A percentile compares a stretch with the other conserved stretches of the same genome.
phyloP scores from a whole-genome alignment of 2,329 filamentous ascomycete species.

The Phialophora chinensis region DNA sequence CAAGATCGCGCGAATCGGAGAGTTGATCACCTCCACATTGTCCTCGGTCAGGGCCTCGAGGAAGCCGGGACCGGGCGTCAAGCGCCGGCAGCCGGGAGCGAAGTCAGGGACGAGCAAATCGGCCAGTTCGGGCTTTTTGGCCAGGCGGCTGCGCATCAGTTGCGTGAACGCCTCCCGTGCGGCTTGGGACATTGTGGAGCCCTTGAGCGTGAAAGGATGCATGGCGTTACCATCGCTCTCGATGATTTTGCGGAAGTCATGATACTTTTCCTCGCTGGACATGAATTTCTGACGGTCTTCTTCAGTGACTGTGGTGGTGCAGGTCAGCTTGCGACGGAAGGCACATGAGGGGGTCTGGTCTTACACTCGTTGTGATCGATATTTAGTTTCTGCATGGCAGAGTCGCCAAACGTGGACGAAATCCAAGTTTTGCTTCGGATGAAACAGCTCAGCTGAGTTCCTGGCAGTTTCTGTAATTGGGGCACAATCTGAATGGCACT shows the following conservation, averaged over 20 bases:
- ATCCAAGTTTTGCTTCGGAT: conserved; percentile 43
- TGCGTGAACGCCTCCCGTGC: conserved; percentile 2
- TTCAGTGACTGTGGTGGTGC: conserved; percentile 11
- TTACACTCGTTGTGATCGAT: conserved; percentile 26
- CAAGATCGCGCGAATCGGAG: conserved; percentile 32
- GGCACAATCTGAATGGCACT: conserved; percentile 44
- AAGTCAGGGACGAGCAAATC: conserved; percentile 30
- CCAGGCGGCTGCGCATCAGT: conserved; percentile 18
- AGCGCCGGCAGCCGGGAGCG: conserved; percentile 28
- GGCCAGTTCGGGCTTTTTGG: conserved; percentile 26
- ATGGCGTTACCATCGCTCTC: conserved; percentile 28
- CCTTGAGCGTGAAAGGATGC: conserved; percentile 14
- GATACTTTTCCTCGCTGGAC: conserved; percentile 16
- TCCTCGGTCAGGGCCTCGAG: conserved; percentile 38
- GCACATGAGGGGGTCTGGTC: background rate
- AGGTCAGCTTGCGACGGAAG: background rate
- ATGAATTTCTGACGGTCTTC: conserved; percentile 21
- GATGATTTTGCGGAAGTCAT: conserved; percentile 25
- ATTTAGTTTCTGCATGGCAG: conserved; percentile 25
- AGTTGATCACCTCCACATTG: conserved; percentile 39
- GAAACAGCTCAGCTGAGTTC: conserved; percentile 27
- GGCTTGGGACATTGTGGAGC: conserved; percentile 6
- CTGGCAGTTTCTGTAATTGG: conserved; percentile 46
- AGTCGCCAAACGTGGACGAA: conserved; percentile 32
- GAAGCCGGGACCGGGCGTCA: conserved; percentile 37